Conservation (phyloP, 768 basidiomycete species). For the Boletellus ananiceps region DNA sequence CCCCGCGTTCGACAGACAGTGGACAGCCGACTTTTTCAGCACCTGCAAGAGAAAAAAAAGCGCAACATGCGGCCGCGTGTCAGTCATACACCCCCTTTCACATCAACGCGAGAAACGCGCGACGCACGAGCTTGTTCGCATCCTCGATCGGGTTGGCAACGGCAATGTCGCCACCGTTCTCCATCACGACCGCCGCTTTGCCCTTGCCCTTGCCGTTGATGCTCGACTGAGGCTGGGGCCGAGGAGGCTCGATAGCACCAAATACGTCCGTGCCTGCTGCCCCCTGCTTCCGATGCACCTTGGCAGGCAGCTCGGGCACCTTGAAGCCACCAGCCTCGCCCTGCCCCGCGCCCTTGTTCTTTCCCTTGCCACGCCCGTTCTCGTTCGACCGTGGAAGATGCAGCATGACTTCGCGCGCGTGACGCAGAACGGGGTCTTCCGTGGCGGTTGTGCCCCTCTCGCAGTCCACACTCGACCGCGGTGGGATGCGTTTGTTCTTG, state of each 20-base stretch:
- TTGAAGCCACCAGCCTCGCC: constrained; percentile 33
- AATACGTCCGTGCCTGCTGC: constrained; percentile 29
- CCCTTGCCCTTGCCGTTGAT: constrained; percentile 37
- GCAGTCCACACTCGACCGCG: constrained; percentile 1
- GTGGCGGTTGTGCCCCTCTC: constrained; percentile 13
- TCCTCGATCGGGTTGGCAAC: constrained; percentile 41
- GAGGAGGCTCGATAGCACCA: constrained; percentile 21
- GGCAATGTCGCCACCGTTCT: constrained; percentile 12
- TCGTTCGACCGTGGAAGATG: constrained; percentile 30
- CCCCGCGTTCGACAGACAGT: constrained; percentile 29
- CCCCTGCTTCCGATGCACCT: constrained; percentile 16
- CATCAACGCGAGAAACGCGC: background rate
- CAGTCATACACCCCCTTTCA: background rate
- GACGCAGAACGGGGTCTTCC: constrained; percentile 30
- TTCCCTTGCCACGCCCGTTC: constrained; percentile 7
- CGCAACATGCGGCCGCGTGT: no score
- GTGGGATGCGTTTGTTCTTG: constrained; percentile 22
- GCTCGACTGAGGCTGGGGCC: background rate
- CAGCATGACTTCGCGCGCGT: constrained; percentile 37
- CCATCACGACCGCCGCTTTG: constrained; percentile 26
- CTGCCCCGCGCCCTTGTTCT: constrained; percentile 1
- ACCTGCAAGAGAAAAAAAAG: constrained; percentile 21
- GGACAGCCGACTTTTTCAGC: constrained; percentile 38
- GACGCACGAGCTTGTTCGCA: constrained; percentile 56
- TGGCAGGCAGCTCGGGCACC: constrained; percentile 44